A percentile compares a stretch with the other conserved stretches of the same genome.
Conservation (phyloP, 306 rosid genomes). For the Medicago arabica region DNA sequence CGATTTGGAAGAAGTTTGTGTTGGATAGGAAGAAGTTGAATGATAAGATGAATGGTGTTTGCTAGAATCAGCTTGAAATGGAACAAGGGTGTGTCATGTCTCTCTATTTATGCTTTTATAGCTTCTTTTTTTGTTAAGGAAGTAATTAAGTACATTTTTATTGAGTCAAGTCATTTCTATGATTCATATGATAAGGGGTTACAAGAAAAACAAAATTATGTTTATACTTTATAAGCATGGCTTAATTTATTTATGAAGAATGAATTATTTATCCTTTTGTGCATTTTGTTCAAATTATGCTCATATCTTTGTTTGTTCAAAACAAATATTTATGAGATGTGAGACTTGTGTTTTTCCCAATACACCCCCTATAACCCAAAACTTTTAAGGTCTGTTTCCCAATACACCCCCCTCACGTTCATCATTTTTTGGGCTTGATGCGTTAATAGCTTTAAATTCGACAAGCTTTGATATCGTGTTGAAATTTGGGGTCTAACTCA, state of each 20-base stretch:
- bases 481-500: too few species aligned
- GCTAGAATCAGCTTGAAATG: conserved; percentile 41
- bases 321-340: too few species aligned
- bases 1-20: conserved; percentile 81
- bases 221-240: not conserved
- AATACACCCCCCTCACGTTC: too few species aligned
- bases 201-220: not conserved
- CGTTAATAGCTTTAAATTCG: too few species aligned
- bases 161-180: conserved; percentile 28
- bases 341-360: too few species aligned
- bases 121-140: conserved; percentile 1
- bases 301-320: too few species aligned
- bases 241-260: conserved; percentile 12
- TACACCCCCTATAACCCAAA: too few species aligned
- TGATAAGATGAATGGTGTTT: conserved; percentile 75
- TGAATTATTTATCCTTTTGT: conserved; percentile 25
- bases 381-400: too few species aligned
- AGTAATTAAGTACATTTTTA: conserved; percentile 10
- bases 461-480: too few species aligned
- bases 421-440: too few species aligned
- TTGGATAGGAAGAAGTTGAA: conserved; percentile 74
- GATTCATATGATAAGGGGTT: conserved; percentile 6
- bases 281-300: not conserved
- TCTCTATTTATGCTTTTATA: conserved; percentile 9
- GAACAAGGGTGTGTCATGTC: not conserved